Evolutionary conservation across 164 flowering plant species (phyloP).

Genomic region (Piper longum): DNA sequence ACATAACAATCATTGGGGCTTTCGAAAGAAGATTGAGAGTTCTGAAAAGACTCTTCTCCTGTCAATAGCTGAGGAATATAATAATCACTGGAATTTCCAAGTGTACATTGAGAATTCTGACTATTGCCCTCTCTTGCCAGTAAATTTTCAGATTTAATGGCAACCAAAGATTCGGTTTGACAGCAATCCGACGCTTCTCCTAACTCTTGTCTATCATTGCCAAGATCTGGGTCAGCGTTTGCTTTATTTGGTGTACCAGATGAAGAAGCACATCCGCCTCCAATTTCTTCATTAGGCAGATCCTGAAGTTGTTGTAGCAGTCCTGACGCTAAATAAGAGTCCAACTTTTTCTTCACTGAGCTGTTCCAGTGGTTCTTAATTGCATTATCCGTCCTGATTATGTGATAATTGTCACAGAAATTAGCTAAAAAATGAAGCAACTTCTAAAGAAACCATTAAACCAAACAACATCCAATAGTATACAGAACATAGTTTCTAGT

Average conservation of each 20-base stretch:
- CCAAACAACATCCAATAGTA: neutral
- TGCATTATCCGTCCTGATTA: constrained; percentile 93
- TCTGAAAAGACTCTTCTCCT: constrained; percentile 27
- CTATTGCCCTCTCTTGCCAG: constrained; percentile 19
- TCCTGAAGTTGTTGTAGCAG: constrained; percentile 49
- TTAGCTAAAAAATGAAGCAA: neutral
- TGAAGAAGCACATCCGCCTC: constrained; percentile 27
- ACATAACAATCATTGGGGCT: constrained; percentile 27
- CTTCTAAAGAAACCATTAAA: too few species aligned
- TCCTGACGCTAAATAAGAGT: constrained; percentile 71
- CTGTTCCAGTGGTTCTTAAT: constrained; percentile 99
- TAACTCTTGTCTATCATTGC: constrained; percentile 27
- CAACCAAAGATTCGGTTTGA: constrained; percentile 40
- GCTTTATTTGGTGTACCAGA: constrained; percentile 33
- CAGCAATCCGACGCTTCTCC: constrained; percentile 77
- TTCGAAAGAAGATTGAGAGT: constrained; percentile 27
- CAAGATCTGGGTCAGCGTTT: constrained; percentile 33
- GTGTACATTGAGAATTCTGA: constrained; percentile 25
- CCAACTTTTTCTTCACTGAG: constrained; percentile 90
- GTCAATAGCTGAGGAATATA: constrained; percentile 26
- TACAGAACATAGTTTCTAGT: neutral
- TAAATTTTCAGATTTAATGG: constrained; percentile 6
- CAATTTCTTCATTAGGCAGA: constrained; percentile 31
- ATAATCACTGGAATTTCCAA: constrained; percentile 32
- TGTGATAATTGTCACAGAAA: neutral